Conservation (phyloP, 2,329 filamentous ascomycete species). For the Chalaropsis thielavioides region DNA sequence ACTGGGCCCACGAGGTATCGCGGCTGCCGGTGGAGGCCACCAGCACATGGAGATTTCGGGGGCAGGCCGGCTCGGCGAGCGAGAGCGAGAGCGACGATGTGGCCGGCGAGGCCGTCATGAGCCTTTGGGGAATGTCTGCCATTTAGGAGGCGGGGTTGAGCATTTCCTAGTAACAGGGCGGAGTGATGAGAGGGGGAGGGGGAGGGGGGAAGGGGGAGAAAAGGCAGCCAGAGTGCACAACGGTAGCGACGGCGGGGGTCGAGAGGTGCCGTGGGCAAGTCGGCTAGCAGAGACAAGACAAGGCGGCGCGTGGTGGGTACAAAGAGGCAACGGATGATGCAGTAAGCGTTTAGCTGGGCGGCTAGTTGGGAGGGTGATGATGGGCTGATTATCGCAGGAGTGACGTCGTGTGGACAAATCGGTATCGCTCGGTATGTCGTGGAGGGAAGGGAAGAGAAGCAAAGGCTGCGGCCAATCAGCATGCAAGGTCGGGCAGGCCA, state of each 20-base stretch:
- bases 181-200: background rate
- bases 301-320: background rate
- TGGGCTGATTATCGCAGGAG: background rate
- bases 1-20: slow-evolving; percentile 50
- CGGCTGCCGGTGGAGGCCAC: slow-evolving; percentile 51
- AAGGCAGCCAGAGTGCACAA: background rate
- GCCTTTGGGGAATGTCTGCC: slow-evolving; percentile 10
- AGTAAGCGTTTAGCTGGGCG: background rate
- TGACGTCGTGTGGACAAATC: background rate
- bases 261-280: too few species aligned
- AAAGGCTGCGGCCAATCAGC: too few species aligned
- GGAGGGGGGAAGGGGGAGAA: background rate
- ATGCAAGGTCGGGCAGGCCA: too few species aligned
- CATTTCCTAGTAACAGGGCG: background rate
- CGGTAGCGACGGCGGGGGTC: background rate
- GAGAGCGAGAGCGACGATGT: slow-evolving; percentile 28
- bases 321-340: background rate
- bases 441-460: background rate
- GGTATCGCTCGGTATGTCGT: background rate
- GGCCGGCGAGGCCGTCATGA: slow-evolving; percentile 20
- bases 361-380: background rate
- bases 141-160: slow-evolving; percentile 9
- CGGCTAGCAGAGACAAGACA: too few species aligned
- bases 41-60: slow-evolving; percentile 38
- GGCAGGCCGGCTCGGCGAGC: slow-evolving; percentile 25